Percentiles rank a stretch among this genome's conserved stretches.
These are phyloP conservation scores for Apiospora aurea DNA, from an alignment of 2,329 filamentous ascomycete species.

Conservation along the genomic window DNA sequence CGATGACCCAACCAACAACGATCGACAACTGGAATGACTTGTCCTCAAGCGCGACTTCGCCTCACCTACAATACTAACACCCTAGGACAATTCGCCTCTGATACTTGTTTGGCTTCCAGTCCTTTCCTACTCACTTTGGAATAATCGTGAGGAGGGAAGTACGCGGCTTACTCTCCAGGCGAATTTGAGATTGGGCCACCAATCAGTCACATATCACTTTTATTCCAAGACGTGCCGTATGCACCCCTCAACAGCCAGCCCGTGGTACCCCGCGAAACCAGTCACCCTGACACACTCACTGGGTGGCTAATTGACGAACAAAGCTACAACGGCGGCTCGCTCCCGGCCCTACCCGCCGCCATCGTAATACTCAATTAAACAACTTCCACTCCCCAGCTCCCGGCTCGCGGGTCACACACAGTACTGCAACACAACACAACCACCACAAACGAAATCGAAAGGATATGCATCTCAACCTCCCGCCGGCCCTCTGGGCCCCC, in stretches of 20 bases:
- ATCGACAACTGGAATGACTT: background rate
- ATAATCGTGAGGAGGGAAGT: background rate
- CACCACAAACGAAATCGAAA: background rate
- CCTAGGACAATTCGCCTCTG: conserved; percentile 1
- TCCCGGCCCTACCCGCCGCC: conserved; percentile 18
- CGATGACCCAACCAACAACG: background rate
- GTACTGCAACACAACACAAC: background rate
- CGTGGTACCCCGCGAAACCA: conserved; percentile 10
- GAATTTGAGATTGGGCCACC: background rate
- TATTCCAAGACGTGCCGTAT: background rate
- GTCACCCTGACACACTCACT: background rate
- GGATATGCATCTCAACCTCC: background rate
- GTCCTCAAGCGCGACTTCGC: conserved; percentile 8
- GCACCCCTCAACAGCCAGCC: background rate
- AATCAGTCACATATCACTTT: background rate
- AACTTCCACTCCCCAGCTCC: too few species aligned
- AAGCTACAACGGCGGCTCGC: background rate
- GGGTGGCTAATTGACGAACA: background rate
- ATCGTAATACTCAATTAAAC: conserved; percentile 23
- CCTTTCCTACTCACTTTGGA: background rate
- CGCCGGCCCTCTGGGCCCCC: conserved; percentile 10
- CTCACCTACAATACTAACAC: background rate
- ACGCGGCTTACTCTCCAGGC: background rate
- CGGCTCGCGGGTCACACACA: background rate
- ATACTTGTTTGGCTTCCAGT: background rate